Conservation (phyloP, 1,284 basidiomycete species). For the Mycena sp. region DNA sequence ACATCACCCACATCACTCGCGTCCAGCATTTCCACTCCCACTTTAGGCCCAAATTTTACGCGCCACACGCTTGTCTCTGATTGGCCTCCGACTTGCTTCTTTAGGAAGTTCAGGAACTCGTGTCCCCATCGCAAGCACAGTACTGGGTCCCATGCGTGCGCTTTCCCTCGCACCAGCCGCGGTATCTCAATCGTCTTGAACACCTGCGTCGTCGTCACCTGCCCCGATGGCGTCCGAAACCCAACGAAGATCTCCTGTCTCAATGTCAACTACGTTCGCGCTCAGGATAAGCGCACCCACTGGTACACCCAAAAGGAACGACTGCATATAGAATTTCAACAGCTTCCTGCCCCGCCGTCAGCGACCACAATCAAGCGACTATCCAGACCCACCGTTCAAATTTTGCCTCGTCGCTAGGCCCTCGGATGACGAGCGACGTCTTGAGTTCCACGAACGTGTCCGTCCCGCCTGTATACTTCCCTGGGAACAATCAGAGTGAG, state of each 20-base stretch:
- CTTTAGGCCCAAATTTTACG: slow-evolving; percentile 65
- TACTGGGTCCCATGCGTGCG: slow-evolving; percentile 81
- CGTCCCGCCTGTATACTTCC: slow-evolving; percentile 63
- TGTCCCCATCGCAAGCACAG: slow-evolving; percentile 82
- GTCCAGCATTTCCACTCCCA: slow-evolving; percentile 60
- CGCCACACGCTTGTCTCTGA: slow-evolving; percentile 65
- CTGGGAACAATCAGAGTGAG: slow-evolving; percentile 45
- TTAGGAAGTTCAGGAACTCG: slow-evolving; percentile 67
- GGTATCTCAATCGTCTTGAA: slow-evolving; percentile 82
- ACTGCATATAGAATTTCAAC: slow-evolving; percentile 96
- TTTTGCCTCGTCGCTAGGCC: slow-evolving; percentile 70
- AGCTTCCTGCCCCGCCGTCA: slow-evolving; percentile 69
- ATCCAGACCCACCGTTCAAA: slow-evolving; percentile 80
- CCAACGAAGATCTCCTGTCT: slow-evolving; percentile 88
- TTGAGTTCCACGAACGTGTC: slow-evolving; percentile 90
- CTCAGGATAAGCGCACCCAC: slow-evolving; percentile 54
- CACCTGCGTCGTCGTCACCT: slow-evolving; percentile 65
- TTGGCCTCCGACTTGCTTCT: slow-evolving; percentile 31
- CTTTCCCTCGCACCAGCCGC: slow-evolving; percentile 77
- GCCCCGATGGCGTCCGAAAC: slow-evolving; percentile 85
- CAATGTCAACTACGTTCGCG: slow-evolving; percentile 2
- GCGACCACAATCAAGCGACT: slow-evolving; percentile 7
- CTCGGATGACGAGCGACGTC: slow-evolving; percentile 86
- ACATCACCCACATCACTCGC: slow-evolving; percentile 62
- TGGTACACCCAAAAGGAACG: slow-evolving; percentile 91